Conservation (phyloP, 495 filamentous ascomycete species). For the Daldinia caldariorum region DNA sequence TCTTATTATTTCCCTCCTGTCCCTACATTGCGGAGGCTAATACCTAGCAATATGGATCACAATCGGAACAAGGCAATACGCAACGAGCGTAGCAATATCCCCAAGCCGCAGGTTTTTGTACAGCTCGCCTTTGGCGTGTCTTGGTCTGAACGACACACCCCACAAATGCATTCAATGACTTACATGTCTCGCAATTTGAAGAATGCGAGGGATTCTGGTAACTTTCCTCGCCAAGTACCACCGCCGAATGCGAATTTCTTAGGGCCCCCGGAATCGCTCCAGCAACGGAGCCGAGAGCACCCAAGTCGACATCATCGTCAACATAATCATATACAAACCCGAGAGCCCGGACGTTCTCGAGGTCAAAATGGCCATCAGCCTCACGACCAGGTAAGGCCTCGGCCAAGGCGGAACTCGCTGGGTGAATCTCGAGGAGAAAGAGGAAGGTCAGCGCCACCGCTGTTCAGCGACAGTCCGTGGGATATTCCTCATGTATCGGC, state of each 20-base stretch:
- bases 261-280: constrained; percentile 48
- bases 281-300: constrained; percentile 42
- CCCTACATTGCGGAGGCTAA: constrained; percentile 40
- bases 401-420: constrained; percentile 45
- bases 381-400: constrained; percentile 36
- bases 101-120: constrained; percentile 56
- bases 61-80: constrained; percentile 39
- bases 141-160: constrained; percentile 50
- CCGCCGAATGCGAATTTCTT: constrained; percentile 57
- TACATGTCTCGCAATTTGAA: constrained; percentile 55
- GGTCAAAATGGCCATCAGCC: constrained; percentile 28
- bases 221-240: constrained; percentile 56
- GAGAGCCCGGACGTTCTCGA: constrained; percentile 34
- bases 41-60: constrained; percentile 47
- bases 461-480: constrained; percentile 56
- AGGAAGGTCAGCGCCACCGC: constrained; percentile 57
- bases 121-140: constrained; percentile 59
- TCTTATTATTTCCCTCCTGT: constrained; percentile 7
- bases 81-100: constrained; percentile 34
- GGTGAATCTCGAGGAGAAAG: constrained; percentile 46
- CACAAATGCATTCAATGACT: constrained; percentile 55
- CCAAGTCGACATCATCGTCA: constrained; percentile 32
- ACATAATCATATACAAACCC: constrained; percentile 36
- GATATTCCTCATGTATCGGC: constrained; percentile 45
- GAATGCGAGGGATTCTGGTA: constrained; percentile 48